Conservation (phyloP, 352 stramenopile species). For the Phytophthora crassamura region DNA sequence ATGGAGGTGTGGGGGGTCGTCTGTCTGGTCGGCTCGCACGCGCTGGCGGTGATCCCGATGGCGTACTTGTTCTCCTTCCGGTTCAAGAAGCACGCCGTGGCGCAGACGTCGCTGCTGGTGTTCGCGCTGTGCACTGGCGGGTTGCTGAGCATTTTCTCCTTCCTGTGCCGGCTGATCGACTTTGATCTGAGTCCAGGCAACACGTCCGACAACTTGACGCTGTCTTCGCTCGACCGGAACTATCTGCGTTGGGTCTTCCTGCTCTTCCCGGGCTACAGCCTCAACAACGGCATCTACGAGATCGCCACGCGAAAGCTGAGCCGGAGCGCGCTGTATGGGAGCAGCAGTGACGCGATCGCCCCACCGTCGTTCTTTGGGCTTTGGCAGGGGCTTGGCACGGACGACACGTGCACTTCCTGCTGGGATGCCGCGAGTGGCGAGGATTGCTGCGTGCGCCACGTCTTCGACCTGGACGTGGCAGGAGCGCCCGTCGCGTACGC, state of each 20-base stretch:
- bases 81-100: conserved; percentile 66
- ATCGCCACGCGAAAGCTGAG: conserved; percentile 75
- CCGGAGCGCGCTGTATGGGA: conserved; percentile 54
- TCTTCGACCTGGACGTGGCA: conserved; percentile 68
- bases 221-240: conserved; percentile 68
- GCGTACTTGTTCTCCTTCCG: conserved; percentile 67
- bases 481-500: conserved; percentile 56
- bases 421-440: conserved; percentile 45
- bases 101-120: conserved; percentile 73
- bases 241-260: conserved; percentile 80
- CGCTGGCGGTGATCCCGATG: conserved; percentile 59
- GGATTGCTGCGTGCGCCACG: conserved; percentile 58
- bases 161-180: conserved; percentile 74
- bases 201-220: conserved; percentile 45
- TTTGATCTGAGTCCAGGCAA: conserved; percentile 41
- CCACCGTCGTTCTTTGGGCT: conserved; percentile 67
- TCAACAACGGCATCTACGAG: conserved; percentile 77
- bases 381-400: conserved; percentile 53
- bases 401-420: conserved; percentile 50
- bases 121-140: conserved; percentile 64
- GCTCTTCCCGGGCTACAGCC: conserved; percentile 71
- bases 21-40: conserved; percentile 50
- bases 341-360: conserved; percentile 22
- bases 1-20: conserved; percentile 53
- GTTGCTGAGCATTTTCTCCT: conserved; percentile 80